Conservation (phyloP, 176 grass and related monocot species). For the Carex cristatella region DNA sequence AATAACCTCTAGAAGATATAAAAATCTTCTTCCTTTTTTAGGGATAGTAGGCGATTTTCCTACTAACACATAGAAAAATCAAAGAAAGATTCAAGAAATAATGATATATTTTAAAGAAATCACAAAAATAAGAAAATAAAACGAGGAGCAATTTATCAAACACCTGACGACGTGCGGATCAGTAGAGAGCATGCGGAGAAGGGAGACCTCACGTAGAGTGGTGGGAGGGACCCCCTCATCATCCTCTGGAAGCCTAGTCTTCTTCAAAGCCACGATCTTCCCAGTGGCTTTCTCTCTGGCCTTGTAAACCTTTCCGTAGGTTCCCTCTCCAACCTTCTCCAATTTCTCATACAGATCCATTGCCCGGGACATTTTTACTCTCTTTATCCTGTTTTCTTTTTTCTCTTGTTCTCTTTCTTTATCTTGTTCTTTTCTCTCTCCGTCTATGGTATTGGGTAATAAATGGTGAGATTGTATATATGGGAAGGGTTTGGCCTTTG, state of each 20-base stretch:
- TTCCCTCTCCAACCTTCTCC: conserved; percentile 99
- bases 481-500: neutral
- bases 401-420: neutral
- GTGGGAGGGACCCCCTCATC: conserved; percentile 97
- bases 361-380: conserved; percentile 37
- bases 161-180: conserved; percentile 79
- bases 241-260: conserved; percentile 93
- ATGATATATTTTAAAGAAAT: neutral
- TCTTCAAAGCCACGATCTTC: conserved; percentile 94
- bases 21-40: neutral
- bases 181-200: conserved; percentile 95
- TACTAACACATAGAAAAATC: neutral
- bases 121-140: neutral
- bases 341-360: conserved; percentile 99
- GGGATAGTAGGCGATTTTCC: too few relatives aligned
- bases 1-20: neutral
- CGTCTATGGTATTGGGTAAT: neutral
- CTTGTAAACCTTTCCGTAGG: conserved; percentile 99
- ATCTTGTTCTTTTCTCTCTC: neutral
- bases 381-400: neutral
- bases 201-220: conserved; percentile 88
- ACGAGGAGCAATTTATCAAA: neutral
- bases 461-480: conserved; percentile 1
- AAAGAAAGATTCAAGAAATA: conserved; percentile 20
- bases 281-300: conserved; percentile 91